Conservation (phyloP, 2,329 filamentous ascomycete genomes). For the Alternaria solani region DNA sequence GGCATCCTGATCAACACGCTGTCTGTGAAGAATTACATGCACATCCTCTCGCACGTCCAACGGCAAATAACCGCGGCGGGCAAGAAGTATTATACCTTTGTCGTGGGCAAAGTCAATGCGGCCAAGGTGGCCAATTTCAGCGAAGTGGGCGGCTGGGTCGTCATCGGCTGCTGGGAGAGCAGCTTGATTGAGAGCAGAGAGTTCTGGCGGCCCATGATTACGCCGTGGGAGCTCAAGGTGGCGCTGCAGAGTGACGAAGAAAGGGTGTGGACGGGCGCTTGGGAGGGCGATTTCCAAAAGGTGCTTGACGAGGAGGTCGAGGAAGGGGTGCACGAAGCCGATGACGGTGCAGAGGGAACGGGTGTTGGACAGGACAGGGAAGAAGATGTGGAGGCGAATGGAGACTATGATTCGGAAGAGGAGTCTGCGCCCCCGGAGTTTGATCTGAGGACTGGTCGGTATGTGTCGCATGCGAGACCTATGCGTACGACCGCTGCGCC, state of each 20-base stretch:
- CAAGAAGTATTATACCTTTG: constrained; percentile 95
- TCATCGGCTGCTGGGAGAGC: constrained; percentile 98
- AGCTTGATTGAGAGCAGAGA: constrained; percentile 87
- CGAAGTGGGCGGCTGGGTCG: constrained; percentile 95
- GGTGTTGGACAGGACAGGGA: constrained; percentile 65
- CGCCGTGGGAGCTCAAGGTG: constrained; percentile 89
- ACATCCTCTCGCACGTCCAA: constrained; percentile 78
- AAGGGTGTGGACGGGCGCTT: constrained; percentile 84
- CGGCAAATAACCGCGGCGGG: constrained; percentile 77
- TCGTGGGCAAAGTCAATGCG: constrained; percentile 94
- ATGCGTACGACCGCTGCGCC: constrained; percentile 55
- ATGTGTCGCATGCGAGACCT: constrained; percentile 80
- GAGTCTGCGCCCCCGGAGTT: constrained; percentile 82
- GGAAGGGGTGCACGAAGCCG: constrained; percentile 13
- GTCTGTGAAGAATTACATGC: constrained; percentile 87
- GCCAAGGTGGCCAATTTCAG: constrained; percentile 97
- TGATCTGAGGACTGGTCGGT: constrained; percentile 85
- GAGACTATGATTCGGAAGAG: constrained; percentile 63
- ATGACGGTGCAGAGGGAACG: constrained; percentile 54
- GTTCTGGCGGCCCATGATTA: constrained; percentile 89
- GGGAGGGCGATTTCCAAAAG: constrained; percentile 85
- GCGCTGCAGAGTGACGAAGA: constrained; percentile 77
- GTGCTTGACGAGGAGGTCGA: constrained; percentile 58
- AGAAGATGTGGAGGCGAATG: constrained; percentile 18
- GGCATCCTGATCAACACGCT: constrained; percentile 97